Percentiles rank a stretch among this genome's conserved stretches.
These are phyloP conservation scores for Theobroma cacao DNA, from an alignment of 345 rosid genomes.

Conservation along the genomic window DNA sequence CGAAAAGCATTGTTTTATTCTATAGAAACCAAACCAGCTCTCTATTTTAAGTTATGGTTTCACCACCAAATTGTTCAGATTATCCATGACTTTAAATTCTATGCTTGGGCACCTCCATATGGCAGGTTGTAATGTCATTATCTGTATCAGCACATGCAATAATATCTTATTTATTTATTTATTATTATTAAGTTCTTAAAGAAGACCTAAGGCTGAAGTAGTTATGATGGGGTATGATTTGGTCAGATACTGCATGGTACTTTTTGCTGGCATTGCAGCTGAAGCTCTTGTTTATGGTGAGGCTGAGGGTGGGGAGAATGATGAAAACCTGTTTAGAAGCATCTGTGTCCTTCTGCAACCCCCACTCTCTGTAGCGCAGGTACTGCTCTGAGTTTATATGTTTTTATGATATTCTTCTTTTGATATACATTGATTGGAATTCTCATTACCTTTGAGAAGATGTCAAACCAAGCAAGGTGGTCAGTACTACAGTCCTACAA, in stretches of 20 bases:
- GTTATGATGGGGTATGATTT: background rate
- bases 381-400: conserved; percentile 10
- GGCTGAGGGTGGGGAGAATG: conserved; percentile 97
- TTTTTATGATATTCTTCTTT: background rate
- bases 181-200: background rate
- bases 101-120: background rate
- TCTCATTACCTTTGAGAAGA: conserved; percentile 37
- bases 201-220: background rate
- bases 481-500: conserved; percentile 82
- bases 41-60: background rate
- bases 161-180: too few relatives aligned
- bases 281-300: conserved; percentile 90
- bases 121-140: background rate
- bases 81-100: background rate
- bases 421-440: background rate
- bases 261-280: conserved; percentile 96
- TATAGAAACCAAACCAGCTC: background rate
- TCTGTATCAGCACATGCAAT: background rate
- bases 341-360: conserved; percentile 77
- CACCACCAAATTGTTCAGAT: background rate
- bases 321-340: conserved; percentile 89
- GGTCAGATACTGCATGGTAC: conserved; percentile 89
- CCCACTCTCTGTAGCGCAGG: conserved; percentile 82
- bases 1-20: background rate
- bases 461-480: conserved; percentile 99